These are phyloP conservation scores for Stephanodiscus minutulus DNA, from an alignment of 108 stramenopile genomes.

Conservation along the genomic window DNA sequence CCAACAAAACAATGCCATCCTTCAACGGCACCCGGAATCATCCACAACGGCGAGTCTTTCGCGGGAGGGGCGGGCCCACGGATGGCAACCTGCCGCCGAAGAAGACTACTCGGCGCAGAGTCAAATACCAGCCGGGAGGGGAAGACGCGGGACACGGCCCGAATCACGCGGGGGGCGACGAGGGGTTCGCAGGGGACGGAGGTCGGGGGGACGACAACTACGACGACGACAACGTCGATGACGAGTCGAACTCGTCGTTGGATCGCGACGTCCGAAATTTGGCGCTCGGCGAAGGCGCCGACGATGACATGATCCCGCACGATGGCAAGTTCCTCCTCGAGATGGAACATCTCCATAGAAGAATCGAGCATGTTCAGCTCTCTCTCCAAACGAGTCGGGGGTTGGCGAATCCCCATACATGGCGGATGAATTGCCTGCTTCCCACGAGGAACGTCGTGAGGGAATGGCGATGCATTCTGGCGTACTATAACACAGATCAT, in stretches of 20 bases:
- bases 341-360: conserved; percentile 53
- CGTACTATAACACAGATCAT: conserved; percentile 25
- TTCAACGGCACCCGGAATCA: background rate
- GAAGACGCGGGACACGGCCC: background rate
- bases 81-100: conserved; percentile 45
- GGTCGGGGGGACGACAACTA: background rate
- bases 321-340: conserved; percentile 32
- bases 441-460: conserved; percentile 64
- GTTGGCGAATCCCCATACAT: conserved; percentile 52
- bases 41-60: conserved; percentile 23
- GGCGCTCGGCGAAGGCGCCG: background rate
- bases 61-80: conserved; percentile 26
- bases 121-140: conserved; percentile 25
- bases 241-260: background rate
- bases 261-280: background rate
- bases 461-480: conserved; percentile 71
- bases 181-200: background rate
- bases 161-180: background rate
- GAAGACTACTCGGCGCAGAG: conserved; percentile 11
- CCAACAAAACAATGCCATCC: conserved; percentile 13
- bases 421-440: conserved; percentile 66
- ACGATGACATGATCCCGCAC: background rate
- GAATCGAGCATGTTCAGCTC: conserved; percentile 55
- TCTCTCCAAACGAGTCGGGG: conserved; percentile 50
- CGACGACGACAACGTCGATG: background rate